These are phyloP conservation scores for Puccinia brachypodii DNA, from an alignment of 1,284 basidiomycete genomes.

Conservation along the genomic window DNA sequence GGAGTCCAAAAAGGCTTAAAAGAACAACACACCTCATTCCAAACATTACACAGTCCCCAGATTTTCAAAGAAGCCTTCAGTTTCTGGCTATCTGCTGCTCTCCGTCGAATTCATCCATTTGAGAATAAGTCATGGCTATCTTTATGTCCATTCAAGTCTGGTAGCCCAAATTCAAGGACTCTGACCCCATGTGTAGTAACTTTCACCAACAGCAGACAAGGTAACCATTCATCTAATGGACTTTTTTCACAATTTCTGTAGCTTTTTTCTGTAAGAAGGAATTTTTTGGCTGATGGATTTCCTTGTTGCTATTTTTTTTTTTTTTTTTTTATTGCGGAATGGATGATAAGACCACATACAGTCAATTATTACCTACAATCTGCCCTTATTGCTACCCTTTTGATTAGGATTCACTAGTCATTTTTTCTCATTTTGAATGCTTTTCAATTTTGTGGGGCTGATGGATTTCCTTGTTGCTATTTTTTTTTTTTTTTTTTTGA, in stretches of 20 bases:
- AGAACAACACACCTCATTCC: neutral
- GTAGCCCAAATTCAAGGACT: neutral
- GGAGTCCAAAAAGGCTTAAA: neutral
- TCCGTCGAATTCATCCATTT: conserved; percentile 27
- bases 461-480: neutral
- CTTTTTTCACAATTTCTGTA: neutral
- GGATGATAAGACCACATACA: neutral
- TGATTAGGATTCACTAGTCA: no score
- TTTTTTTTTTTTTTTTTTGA: neutral
- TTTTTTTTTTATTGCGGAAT: neutral
- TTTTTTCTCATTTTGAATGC: no score
- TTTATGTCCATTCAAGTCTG: neutral
- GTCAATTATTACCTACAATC: neutral
- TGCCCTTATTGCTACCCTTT: neutral
- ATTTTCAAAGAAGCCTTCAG: conserved; percentile 16
- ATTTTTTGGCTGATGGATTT: neutral
- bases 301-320: neutral
- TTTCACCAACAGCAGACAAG: neutral
- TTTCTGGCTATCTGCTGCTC: conserved; percentile 12
- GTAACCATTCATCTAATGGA: neutral
- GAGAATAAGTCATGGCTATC: conserved; percentile 13
- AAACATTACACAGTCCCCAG: neutral
- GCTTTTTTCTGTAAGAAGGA: neutral
- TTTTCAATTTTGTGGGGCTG: neutral
- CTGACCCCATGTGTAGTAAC: conserved; percentile 2